Evolutionary conservation across 352 stramenopile genomes (phyloP), one percentile per base, ranked within the genome.

Genomic region (Pythium phragmitis): DNA sequence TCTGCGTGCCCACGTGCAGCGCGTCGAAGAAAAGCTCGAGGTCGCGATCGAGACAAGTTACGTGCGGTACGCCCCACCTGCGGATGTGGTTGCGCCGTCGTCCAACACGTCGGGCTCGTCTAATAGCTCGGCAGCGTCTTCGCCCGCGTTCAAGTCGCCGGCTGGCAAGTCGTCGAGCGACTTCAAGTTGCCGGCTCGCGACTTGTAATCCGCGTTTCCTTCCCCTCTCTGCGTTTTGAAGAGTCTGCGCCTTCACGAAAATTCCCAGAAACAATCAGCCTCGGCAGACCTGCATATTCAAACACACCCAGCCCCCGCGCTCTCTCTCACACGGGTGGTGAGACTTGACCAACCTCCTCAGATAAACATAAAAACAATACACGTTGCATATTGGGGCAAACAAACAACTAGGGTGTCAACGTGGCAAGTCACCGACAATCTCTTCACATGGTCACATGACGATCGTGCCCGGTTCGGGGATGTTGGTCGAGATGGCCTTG

Each of bases 401-500:
- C 42, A 47, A 9, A 39, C 11, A 21, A 2, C 26, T 5, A 30
- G 4, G 26, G 4, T 5, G 2, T 30, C 26, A 30, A 30, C 26
- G 26, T 30, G 26, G 17, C 11, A 13, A 23, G 57, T 19, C 26
- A 41, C 34, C 17, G 12, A 19, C 9, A 42, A 42, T 14, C 21
- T 30, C 26, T 30, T 30, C 26, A 30, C 26, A 96, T 96, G 76
- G 95, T 30, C 26, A 30, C 26, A 96, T 96, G 76, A 96, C 84
- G 63, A 96, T 96, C 42, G 85, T 96, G 55, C 88, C 88, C 36
- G 85, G 83, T 57, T 95, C 87, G 2, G 82, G 84, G 43, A 92
- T 92, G 67, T 82, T 93, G 49, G 82, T 71, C 7, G 88, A 94
- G 70, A 96, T 95, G 68, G 83, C 85, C 63, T 94, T 94, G 72